A percentile compares a stretch with the other conserved stretches of the same genome.
These are phyloP conservation scores for Gentiana macrophylla DNA, from an alignment of 257 asterid species.

Conservation along the genomic window DNA sequence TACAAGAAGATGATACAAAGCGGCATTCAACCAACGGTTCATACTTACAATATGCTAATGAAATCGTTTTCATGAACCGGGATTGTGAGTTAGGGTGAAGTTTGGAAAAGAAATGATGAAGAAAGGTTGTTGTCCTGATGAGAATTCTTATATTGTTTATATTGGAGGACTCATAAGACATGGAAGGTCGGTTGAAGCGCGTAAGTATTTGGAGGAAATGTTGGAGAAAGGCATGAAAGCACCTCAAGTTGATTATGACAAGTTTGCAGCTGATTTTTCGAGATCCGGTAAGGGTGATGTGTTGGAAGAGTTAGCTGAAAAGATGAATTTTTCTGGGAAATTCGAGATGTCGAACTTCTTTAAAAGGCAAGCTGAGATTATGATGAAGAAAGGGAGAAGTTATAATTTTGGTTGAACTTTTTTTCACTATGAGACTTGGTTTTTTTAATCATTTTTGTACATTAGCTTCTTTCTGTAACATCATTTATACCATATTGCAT, in stretches of 20 bases:
- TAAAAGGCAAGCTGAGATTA: constrained; percentile 46
- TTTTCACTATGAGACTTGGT: too few species aligned
- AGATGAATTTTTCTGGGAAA: constrained; percentile 51
- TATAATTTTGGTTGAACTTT: constrained; percentile 7
- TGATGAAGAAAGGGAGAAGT: constrained; percentile 24
- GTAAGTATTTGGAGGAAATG: constrained; percentile 73
- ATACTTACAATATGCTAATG: constrained; percentile 84
- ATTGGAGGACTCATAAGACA: constrained; percentile 71
- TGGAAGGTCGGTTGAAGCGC: constrained; percentile 63
- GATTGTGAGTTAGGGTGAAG: constrained; percentile 57
- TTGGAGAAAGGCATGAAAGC: constrained; percentile 77
- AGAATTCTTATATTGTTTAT: constrained; percentile 58
- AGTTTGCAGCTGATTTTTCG: constrained; percentile 44
- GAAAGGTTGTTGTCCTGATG: constrained; percentile 83
- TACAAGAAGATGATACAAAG: constrained; percentile 67
- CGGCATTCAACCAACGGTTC: constrained; percentile 51
- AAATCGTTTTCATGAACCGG: constrained; percentile 43
- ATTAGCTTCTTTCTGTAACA: too few species aligned
- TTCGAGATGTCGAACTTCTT: constrained; percentile 40
- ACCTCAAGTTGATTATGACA: constrained; percentile 60
- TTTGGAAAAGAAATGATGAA: constrained; percentile 91
- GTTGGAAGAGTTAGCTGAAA: constrained; percentile 47
- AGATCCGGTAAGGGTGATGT: constrained; percentile 39
- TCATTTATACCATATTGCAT: too few species aligned
- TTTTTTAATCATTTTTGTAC: too few species aligned